These are phyloP conservation scores for Chaetoscypha palmicola DNA, from an alignment of 2,329 filamentous ascomycete species.

Conservation along the genomic window DNA sequence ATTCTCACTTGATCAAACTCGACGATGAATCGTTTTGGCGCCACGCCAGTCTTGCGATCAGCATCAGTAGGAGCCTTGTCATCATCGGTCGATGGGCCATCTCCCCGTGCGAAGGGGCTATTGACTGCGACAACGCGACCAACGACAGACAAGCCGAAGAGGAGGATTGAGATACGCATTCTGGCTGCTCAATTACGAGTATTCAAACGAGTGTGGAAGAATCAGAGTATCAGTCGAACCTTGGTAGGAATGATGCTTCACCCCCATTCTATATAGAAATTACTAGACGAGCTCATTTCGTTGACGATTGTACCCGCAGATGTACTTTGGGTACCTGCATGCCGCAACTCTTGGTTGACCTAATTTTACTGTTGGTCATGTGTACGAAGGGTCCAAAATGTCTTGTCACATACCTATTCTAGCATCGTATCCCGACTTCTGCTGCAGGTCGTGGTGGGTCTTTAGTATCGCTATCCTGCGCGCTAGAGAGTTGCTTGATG, in stretches of 20 bases:
- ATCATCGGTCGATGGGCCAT: not conserved
- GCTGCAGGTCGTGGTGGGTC: not conserved
- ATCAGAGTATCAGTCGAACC: not conserved
- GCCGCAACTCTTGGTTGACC: too few relatives aligned
- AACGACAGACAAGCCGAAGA: not conserved
- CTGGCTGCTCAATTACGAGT: not conserved
- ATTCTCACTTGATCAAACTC: not conserved
- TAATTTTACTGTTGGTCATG: not conserved
- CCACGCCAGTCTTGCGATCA: conserved; percentile 1
- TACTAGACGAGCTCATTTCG: not conserved
- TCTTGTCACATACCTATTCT: conserved; percentile 5
- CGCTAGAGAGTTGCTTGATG: too few relatives aligned
- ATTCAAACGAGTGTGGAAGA: not conserved
- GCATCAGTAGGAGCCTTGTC: not conserved
- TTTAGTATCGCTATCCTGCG: too few relatives aligned
- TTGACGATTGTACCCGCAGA: not conserved
- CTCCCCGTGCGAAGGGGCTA: not conserved
- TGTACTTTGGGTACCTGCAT: not conserved
- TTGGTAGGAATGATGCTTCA: not conserved
- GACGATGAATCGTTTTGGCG: conserved; percentile 4
- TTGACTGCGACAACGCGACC: not conserved
- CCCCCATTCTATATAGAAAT: not conserved
- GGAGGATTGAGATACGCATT: not conserved
- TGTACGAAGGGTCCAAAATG: not conserved
- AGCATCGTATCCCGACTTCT: not conserved